Conservation (phyloP, 768 basidiomycete species). For the Dioszegia aurantiaca region DNA sequence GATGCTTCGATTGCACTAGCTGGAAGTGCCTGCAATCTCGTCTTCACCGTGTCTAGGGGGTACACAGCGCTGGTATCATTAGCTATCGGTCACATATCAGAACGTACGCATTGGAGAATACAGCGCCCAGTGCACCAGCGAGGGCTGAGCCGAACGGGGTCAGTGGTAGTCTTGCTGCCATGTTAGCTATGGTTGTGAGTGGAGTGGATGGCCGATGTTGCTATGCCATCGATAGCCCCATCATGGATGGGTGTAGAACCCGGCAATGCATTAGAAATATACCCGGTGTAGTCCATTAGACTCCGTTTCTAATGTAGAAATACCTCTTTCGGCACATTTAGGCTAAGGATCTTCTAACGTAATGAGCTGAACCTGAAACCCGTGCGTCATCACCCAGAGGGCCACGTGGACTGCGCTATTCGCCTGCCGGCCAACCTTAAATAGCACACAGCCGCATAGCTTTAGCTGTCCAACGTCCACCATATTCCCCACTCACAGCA, state of each 20-base stretch:
- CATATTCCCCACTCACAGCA: too few relatives aligned
- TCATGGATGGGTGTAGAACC: too few relatives aligned
- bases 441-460: not conserved
- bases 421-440: not conserved
- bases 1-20: conserved; percentile 42
- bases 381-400: too few relatives aligned
- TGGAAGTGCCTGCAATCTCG: conserved; percentile 75
- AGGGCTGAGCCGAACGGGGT: conserved; percentile 86
- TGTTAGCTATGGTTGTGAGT: conserved; percentile 2
- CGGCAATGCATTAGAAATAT: not conserved
- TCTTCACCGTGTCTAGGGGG: conserved; percentile 95
- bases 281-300: not conserved
- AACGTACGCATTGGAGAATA: conserved; percentile 87
- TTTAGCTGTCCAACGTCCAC: not conserved
- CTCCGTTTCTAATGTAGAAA: too few relatives aligned
- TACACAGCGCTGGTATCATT: conserved; percentile 71
- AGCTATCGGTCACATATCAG: not conserved
- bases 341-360: not conserved
- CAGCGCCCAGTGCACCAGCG: conserved; percentile 88
- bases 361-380: not conserved
- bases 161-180: conserved; percentile 50
- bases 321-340: too few relatives aligned
- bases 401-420: not conserved
- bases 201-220: not conserved
- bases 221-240: too few relatives aligned